A percentile compares a stretch with the other conserved stretches of the same genome.
phyloP scores from a whole-genome alignment of 2,329 filamentous ascomycete genomes.

The Diaporthe humulicola region DNA sequence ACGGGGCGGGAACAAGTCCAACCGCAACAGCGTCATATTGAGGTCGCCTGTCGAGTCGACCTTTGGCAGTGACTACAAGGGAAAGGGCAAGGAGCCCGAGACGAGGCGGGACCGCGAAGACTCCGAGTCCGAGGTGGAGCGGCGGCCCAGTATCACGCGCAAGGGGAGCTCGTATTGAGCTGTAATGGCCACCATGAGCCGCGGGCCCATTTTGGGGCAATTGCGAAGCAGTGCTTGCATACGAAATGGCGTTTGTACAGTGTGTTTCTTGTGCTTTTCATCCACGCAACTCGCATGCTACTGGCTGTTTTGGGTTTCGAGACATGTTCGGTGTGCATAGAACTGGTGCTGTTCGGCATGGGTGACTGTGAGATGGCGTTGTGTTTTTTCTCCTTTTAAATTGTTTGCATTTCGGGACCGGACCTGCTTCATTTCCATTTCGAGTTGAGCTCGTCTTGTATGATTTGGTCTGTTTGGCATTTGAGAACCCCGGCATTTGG shows the following conservation, averaged over 20 bases:
- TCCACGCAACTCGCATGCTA: not conserved
- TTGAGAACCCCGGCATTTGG: not conserved
- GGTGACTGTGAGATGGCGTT: slow-evolving; percentile 6
- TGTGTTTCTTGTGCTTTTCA: not conserved
- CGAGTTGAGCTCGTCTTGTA: slow-evolving; percentile 32
- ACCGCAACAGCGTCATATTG: slow-evolving; percentile 40
- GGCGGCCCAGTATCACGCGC: slow-evolving; percentile 43
- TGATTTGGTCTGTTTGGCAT: slow-evolving; percentile 18
- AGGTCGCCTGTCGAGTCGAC: slow-evolving; percentile 52
- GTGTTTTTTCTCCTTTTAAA: not conserved
- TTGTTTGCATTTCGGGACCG: not conserved
- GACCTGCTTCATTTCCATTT: not conserved
- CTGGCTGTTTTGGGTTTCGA: slow-evolving; percentile 2
- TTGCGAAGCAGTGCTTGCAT: slow-evolving; percentile 31
- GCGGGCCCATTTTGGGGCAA: slow-evolving; percentile 15
- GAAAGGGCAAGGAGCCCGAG: slow-evolving; percentile 63
- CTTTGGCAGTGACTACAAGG: slow-evolving; percentile 49
- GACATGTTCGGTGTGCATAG: slow-evolving; percentile 17
- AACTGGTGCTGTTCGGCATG: slow-evolving; percentile 17
- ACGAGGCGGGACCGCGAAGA: slow-evolving; percentile 62
- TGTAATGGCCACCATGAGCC: not conserved
- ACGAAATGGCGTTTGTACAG: slow-evolving; percentile 26
- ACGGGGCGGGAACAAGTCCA: slow-evolving; percentile 53
- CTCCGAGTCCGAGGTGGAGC: slow-evolving; percentile 45
- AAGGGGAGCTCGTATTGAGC: slow-evolving; percentile 59